Conservation (phyloP, 495 filamentous ascomycete genomes). For the Neurospora sp. region DNA sequence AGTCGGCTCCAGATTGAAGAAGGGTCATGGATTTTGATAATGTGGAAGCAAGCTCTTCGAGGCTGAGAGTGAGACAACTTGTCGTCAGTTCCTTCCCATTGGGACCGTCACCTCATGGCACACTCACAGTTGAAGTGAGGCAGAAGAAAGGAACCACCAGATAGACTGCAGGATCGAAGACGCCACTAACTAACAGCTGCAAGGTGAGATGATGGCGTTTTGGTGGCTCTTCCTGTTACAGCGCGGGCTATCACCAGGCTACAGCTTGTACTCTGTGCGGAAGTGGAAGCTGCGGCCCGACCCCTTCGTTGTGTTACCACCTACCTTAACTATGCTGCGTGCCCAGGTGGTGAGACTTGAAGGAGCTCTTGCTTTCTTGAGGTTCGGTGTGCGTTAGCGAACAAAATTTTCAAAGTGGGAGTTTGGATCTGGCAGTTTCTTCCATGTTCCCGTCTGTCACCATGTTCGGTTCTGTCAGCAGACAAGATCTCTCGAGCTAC, state of each 20-base stretch:
- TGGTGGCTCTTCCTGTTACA: neutral
- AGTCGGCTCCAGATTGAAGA: neutral
- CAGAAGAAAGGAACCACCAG: neutral
- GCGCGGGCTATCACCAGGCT: neutral
- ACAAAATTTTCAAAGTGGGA: neutral
- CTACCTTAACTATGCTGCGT: neutral
- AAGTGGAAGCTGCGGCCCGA: neutral
- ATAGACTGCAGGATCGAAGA: neutral
- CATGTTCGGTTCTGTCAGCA: neutral
- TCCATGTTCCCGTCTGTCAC: neutral
- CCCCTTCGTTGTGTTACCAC: neutral
- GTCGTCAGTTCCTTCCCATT: neutral
- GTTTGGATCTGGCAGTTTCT: neutral
- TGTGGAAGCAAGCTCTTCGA: neutral
- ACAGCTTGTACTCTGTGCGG: neutral
- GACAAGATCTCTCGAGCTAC: neutral
- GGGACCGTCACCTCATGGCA: neutral
- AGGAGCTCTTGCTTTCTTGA: neutral
- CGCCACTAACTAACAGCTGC: neutral
- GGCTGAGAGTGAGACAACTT: neutral
- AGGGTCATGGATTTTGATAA: neutral
- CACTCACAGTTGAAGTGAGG: neutral
- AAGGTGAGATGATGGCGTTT: neutral
- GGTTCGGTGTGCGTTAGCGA: neutral
- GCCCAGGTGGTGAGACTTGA: neutral